Percentiles rank a stretch among this genome's conserved stretches.
These are phyloP conservation scores for Phytophthora pisi DNA, from an alignment of 352 stramenopile species.

Conservation along the genomic window DNA sequence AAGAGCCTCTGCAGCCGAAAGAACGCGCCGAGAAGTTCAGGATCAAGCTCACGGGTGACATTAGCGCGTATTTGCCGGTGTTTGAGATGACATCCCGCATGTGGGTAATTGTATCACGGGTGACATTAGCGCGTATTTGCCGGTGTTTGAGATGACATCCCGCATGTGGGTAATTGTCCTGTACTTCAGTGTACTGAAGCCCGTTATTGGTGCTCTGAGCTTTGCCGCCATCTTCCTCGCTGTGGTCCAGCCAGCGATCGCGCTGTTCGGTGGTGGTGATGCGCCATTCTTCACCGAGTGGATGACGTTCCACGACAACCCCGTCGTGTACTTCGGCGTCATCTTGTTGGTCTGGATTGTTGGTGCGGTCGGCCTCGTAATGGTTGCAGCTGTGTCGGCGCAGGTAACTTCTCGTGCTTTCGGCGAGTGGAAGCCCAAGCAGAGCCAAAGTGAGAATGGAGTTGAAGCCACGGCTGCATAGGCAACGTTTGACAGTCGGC, in stretches of 20 bases:
- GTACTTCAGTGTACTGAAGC: not conserved
- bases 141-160: too few relatives aligned
- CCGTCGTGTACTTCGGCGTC: slow-evolving; percentile 12
- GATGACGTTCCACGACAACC: slow-evolving; percentile 16
- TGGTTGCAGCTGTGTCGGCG: slow-evolving; percentile 14
- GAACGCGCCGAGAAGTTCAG: not conserved
- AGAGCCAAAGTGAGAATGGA: not conserved
- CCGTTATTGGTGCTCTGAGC: not conserved
- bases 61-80: too few relatives aligned
- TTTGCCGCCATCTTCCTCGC: not conserved
- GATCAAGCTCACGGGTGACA: not conserved
- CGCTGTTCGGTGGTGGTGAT: slow-evolving; percentile 17
- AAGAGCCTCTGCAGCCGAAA: not conserved
- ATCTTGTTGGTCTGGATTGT: slow-evolving; percentile 9
- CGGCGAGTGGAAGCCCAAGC: not conserved
- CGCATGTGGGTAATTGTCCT: not conserved
- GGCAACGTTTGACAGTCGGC: not conserved
- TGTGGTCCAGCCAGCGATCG: slow-evolving; percentile 30
- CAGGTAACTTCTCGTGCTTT: slow-evolving; percentile 17
- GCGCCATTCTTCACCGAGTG: not conserved
- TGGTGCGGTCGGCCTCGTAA: slow-evolving; percentile 2
- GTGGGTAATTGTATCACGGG: not conserved
- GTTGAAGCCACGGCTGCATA: not conserved
- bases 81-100: too few relatives aligned
- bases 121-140: too few relatives aligned